Evolutionary conservation across 805 yeast genomes (phyloP).

Genomic region (Yarrowia hollandica): DNA sequence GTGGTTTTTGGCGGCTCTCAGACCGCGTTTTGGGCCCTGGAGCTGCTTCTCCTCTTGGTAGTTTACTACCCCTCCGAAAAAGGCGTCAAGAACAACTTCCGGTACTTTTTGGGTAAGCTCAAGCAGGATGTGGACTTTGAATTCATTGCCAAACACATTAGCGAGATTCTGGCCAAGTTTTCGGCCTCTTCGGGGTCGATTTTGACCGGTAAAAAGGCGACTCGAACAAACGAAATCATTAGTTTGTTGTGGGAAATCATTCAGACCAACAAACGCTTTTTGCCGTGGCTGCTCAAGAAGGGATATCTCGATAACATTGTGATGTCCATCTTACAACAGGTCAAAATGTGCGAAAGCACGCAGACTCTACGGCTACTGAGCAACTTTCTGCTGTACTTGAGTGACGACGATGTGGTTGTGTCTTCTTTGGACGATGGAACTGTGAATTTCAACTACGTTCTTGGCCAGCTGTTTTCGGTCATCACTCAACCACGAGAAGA

Average conservation of each 20-base stretch:
- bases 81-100: slow-evolving; percentile 22
- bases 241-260: slow-evolving; percentile 22
- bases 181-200: neutral
- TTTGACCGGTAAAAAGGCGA: neutral
- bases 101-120: slow-evolving; percentile 18
- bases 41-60: slow-evolving; percentile 11
- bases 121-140: slow-evolving; percentile 25
- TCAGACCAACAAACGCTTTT: slow-evolving; percentile 16
- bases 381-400: slow-evolving; percentile 23
- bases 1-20: slow-evolving; percentile 8
- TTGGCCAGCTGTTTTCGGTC: slow-evolving; percentile 1
- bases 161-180: slow-evolving; percentile 16
- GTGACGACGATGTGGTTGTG: slow-evolving; percentile 23
- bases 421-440: slow-evolving; percentile 14
- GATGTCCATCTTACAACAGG: neutral
- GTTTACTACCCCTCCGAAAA: slow-evolving; percentile 11
- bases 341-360: neutral
- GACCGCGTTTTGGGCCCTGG: slow-evolving; percentile 6
- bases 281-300: slow-evolving; percentile 14
- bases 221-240: neutral
- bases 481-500: slow-evolving; percentile 17
- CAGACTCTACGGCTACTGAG: slow-evolving; percentile 1
- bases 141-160: slow-evolving; percentile 14
- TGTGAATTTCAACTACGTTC: slow-evolving; percentile 6
- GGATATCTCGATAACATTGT: slow-evolving; percentile 1